phyloP scores from a whole-genome alignment of 2,329 filamentous ascomycete genomes.

The Plenodomus tracheiphilus region DNA sequence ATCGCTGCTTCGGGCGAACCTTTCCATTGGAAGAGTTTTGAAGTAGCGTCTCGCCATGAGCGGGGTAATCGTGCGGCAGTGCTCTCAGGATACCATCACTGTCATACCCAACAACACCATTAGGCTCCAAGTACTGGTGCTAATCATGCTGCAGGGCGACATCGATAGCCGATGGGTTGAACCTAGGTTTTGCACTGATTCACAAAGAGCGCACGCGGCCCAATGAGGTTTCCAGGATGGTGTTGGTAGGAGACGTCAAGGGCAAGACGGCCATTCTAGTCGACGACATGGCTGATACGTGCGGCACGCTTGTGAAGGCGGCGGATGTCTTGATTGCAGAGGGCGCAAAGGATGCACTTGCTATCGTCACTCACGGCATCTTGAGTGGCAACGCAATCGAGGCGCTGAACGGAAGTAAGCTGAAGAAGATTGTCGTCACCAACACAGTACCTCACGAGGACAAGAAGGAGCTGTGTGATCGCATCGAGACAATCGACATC shows the following conservation, averaged over 20 bases:
- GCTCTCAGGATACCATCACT: not conserved
- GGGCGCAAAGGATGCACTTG: slow-evolving; percentile 85
- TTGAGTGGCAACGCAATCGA: slow-evolving; percentile 86
- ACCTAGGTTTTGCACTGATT: slow-evolving; percentile 89
- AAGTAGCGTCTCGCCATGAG: not conserved
- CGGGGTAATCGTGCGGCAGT: not conserved
- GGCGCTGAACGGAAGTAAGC: slow-evolving; percentile 75
- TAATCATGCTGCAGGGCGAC: slow-evolving; percentile 64
- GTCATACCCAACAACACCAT: not conserved
- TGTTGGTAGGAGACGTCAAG: slow-evolving; percentile 90
- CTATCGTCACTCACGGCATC: slow-evolving; percentile 94
- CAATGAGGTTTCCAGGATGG: slow-evolving; percentile 91
- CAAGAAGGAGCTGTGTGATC: slow-evolving; percentile 76
- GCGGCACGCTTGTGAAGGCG: slow-evolving; percentile 84
- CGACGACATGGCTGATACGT: slow-evolving; percentile 97
- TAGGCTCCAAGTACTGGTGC: not conserved
- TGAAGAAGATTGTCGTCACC: slow-evolving; percentile 82
- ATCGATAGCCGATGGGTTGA: slow-evolving; percentile 87
- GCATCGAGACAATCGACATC: slow-evolving; percentile 89
- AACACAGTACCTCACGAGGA: slow-evolving; percentile 84
- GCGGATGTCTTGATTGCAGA: slow-evolving; percentile 79
- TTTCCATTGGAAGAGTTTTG: not conserved
- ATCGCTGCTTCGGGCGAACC: not conserved
- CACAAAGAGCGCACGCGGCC: slow-evolving; percentile 94
- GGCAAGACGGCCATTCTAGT: slow-evolving; percentile 94